Percentiles rank a stretch among this genome's conserved stretches.
Evolutionary conservation across 176 grass and related monocot genomes (phyloP).

Genomic region (Miscanthus lutarioriparius): DNA sequence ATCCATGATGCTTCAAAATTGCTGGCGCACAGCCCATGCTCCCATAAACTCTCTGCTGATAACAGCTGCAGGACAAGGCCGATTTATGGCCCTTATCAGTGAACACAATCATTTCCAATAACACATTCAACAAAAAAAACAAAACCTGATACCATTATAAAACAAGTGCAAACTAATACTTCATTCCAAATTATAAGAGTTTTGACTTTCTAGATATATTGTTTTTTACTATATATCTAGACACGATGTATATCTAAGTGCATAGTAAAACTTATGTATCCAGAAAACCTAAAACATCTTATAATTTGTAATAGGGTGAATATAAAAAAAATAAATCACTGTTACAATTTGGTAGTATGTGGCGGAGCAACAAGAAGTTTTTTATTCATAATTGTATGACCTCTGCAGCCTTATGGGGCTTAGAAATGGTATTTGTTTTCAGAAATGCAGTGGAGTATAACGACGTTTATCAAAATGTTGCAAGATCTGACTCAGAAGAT

Average conservation of each 20-base stretch:
- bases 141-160: neutral
- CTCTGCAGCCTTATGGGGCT: neutral
- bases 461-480: neutral
- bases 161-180: neutral
- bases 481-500: neutral
- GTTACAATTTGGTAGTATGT: neutral
- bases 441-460: neutral
- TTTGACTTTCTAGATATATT: neutral
- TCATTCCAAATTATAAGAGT: neutral
- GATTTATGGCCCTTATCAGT: neutral
- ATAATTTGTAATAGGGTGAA: neutral
- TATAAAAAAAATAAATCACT: neutral
- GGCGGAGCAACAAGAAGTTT: neutral
- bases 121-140: neutral
- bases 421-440: neutral
- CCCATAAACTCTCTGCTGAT: conserved; percentile 75
- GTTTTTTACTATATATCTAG: neutral
- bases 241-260: neutral
- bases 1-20: conserved; percentile 82
- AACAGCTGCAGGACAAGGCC: conserved; percentile 54
- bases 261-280: neutral
- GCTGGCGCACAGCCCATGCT: conserved; percentile 80
- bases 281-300: neutral
- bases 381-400: neutral
- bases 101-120: neutral